Conservation (phyloP, 179 eudicot species). For the Heliamphora pulchella region DNA sequence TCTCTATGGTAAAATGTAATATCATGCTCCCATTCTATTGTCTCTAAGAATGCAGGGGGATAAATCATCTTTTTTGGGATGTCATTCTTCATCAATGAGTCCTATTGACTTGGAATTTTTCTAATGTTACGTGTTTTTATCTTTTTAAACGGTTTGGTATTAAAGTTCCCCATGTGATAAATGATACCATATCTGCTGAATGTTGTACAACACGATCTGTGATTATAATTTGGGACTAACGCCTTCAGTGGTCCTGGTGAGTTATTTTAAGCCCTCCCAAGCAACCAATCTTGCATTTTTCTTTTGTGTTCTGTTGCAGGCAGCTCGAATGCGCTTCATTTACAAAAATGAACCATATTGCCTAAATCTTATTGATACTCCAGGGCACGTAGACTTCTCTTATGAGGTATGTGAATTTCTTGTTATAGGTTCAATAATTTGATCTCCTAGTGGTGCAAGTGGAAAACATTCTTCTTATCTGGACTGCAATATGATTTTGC, state of each 20-base stretch:
- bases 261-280: slow-evolving; percentile 6
- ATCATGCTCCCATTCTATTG: background rate
- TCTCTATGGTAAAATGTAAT: background rate
- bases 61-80: background rate
- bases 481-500: background rate
- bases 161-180: background rate
- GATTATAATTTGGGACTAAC: background rate
- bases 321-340: slow-evolving; percentile 91
- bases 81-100: background rate
- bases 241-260: background rate
- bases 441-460: background rate
- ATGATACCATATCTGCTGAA: background rate
- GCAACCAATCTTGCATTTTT: background rate
- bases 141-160: background rate
- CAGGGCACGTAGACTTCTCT: slow-evolving; percentile 98
- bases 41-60: background rate
- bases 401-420: slow-evolving; percentile 60
- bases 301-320: slow-evolving; percentile 37
- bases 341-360: slow-evolving; percentile 69
- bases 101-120: background rate
- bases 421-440: background rate
- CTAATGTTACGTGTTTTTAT: background rate
- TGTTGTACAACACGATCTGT: background rate
- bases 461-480: background rate
- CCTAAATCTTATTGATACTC: slow-evolving; percentile 92